Conservation (phyloP, 2,329 filamentous ascomycete genomes). For the Sphaerulina vaccinii region DNA sequence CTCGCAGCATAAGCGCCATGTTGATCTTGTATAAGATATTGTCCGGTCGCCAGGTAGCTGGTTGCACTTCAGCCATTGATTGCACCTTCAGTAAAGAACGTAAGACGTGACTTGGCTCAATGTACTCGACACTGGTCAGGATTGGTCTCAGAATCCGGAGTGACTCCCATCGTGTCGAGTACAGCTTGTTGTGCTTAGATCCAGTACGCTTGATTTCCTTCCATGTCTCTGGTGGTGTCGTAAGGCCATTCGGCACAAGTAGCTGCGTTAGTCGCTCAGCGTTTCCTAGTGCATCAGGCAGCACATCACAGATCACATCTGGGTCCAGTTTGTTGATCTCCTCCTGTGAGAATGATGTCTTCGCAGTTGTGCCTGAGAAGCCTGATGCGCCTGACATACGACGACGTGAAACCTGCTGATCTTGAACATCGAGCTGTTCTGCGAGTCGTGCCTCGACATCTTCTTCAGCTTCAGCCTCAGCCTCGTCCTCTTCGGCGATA, state of each 20-base stretch:
- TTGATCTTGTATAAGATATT: conserved; percentile 48
- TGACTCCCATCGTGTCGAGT: conserved; percentile 36
- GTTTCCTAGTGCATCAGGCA: conserved; percentile 39
- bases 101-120: conserved; percentile 42
- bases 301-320: conserved; percentile 42
- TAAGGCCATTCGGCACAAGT: conserved; percentile 32
- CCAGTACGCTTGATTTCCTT: conserved; percentile 37
- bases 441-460: conserved; percentile 14
- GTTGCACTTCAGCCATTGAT: conserved; percentile 24
- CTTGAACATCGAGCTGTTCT: conserved; percentile 25
- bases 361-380: conserved; percentile 49
- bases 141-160: conserved; percentile 39
- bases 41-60: conserved; percentile 41
- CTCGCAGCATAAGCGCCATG: conserved; percentile 43
- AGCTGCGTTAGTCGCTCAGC: conserved; percentile 32
- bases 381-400: conserved; percentile 35
- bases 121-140: conserved; percentile 44
- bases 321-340: conserved; percentile 45
- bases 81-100: conserved; percentile 40
- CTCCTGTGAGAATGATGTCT: conserved; percentile 47
- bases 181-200: conserved; percentile 42
- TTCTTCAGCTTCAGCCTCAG: conserved; percentile 8
- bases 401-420: conserved; percentile 19
- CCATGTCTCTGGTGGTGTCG: conserved; percentile 26
- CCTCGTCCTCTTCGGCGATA: conserved; percentile 14